Conservation (phyloP, 192 early-diverging fungal genomes). For the Backusella morwellensis region DNA sequence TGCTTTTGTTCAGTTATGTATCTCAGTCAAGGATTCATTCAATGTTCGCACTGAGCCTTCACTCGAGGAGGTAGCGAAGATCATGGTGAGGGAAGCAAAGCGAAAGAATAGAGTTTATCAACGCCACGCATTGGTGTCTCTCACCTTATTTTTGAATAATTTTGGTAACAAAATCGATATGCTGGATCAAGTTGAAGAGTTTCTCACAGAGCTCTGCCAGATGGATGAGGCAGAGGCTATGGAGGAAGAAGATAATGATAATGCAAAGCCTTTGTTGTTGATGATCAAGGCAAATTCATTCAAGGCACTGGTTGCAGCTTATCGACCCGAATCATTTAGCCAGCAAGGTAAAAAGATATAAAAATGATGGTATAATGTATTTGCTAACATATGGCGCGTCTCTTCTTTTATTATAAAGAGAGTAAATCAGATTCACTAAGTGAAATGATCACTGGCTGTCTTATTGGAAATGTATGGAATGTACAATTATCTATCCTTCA, state of each 20-base stretch:
- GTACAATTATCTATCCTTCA: constrained; percentile 72
- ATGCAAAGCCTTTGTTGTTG: constrained; percentile 57
- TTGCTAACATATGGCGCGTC: neutral
- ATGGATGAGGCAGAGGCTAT: constrained; percentile 45
- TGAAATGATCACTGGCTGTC: constrained; percentile 42
- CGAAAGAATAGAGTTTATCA: constrained; percentile 74
- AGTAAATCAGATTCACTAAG: constrained; percentile 35
- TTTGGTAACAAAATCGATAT: constrained; percentile 53
- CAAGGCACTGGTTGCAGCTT: constrained; percentile 62
- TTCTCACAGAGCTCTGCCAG: constrained; percentile 45
- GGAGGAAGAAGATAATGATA: constrained; percentile 57
- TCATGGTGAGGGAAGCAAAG: constrained; percentile 71
- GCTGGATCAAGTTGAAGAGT: constrained; percentile 57
- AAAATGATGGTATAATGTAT: neutral
- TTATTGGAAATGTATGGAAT: constrained; percentile 82
- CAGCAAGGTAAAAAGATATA: constrained; percentile 49
- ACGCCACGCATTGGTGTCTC: constrained; percentile 58
- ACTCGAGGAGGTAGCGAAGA: constrained; percentile 42
- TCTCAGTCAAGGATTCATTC: constrained; percentile 56
- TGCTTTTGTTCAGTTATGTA: constrained; percentile 51
- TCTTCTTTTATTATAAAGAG: neutral
- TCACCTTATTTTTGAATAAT: constrained; percentile 58
- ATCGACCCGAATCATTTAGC: constrained; percentile 37
- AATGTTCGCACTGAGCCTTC: constrained; percentile 17
- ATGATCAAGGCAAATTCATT: constrained; percentile 68